These are phyloP conservation scores for Cenchrus fungigraminus DNA, from an alignment of 176 grass and related monocot species.

Conservation along the genomic window DNA sequence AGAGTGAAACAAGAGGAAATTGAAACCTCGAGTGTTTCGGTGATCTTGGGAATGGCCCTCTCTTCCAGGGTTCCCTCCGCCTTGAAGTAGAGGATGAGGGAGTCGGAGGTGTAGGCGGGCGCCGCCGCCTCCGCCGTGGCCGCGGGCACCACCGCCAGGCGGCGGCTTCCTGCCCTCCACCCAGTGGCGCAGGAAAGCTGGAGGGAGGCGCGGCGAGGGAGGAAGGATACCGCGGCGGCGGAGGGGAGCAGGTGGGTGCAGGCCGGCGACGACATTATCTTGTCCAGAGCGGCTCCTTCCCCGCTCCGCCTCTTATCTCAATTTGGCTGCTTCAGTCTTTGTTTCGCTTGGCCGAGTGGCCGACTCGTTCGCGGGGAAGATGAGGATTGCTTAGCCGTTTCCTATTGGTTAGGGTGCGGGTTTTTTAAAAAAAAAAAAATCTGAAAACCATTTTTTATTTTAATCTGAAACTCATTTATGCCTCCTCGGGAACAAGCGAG, in stretches of 20 bases:
- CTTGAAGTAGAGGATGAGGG: slow-evolving; percentile 63
- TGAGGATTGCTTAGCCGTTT: slow-evolving; percentile 27
- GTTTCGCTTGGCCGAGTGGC: not conserved
- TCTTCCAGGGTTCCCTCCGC: slow-evolving; percentile 63
- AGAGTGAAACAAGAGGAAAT: not conserved
- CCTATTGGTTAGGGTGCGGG: slow-evolving; percentile 1
- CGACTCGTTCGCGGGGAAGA: not conserved
- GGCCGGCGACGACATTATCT: slow-evolving; percentile 40
- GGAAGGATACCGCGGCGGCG: not conserved
- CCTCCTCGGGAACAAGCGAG: no score
- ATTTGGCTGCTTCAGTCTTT: not conserved
- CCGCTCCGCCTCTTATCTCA: slow-evolving; percentile 31
- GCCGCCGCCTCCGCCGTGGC: slow-evolving; percentile 32
- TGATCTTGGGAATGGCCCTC: slow-evolving; percentile 54
- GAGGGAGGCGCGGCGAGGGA: slow-evolving; percentile 1
- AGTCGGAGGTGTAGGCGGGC: slow-evolving; percentile 46
- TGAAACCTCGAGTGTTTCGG: slow-evolving; percentile 46
- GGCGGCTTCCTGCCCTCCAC: not conserved
- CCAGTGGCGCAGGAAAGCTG: slow-evolving; percentile 12
- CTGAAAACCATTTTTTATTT: no score
- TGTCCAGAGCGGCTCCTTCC: slow-evolving; percentile 20
- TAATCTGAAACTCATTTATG: no score
- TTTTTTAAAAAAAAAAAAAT: not conserved
- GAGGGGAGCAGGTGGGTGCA: slow-evolving; percentile 29
- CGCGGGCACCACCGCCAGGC: slow-evolving; percentile 36